phyloP scores from a whole-genome alignment of 2,329 filamentous ascomycete species.

The Apiospora koreana region DNA sequence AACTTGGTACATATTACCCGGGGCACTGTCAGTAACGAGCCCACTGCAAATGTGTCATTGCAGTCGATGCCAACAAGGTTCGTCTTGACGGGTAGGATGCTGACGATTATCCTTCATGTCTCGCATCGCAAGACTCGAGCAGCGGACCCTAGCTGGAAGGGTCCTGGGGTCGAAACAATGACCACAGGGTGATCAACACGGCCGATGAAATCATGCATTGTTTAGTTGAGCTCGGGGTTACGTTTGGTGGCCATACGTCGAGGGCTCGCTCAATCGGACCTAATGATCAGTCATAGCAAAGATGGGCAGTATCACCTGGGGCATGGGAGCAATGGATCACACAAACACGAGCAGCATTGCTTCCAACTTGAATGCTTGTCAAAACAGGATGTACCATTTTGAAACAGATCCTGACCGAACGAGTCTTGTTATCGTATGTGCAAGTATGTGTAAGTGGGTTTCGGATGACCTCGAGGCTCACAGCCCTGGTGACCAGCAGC shows the following conservation, averaged over 20 bases:
- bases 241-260: no score
- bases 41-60: no score
- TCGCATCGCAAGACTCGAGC: not conserved
- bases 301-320: not conserved
- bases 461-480: not conserved
- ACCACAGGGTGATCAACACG: not conserved
- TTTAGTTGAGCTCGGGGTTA: not conserved
- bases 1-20: no score
- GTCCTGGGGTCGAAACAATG: no score
- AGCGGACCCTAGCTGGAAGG: not conserved
- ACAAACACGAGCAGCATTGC: not conserved
- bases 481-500: not conserved
- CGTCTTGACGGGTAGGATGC: no score
- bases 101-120: not conserved
- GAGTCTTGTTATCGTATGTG: constrained; percentile 7
- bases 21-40: no score
- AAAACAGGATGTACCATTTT: constrained; percentile 6
- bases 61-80: no score
- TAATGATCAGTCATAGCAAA: not conserved
- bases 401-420: constrained; percentile 3
- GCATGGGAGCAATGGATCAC: not conserved
- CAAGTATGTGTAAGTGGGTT: not conserved
- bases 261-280: not conserved
- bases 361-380: not conserved
- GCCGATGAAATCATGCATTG: no score